Conservation (phyloP, 1,139 yeast genomes). For the Trichomonascaceae sp. region DNA sequence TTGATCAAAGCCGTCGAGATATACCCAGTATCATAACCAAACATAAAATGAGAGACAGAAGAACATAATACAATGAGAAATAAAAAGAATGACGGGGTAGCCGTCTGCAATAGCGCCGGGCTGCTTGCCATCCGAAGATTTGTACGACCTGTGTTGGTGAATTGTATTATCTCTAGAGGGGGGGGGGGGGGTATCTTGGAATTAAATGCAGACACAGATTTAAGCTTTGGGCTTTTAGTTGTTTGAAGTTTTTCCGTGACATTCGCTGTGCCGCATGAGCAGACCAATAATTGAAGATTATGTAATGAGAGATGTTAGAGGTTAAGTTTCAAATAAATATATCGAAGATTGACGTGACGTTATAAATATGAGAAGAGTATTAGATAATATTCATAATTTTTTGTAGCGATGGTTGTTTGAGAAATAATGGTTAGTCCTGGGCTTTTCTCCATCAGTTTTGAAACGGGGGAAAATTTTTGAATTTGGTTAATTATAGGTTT, state of each 20-base stretch:
- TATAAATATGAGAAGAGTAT: no score
- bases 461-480: no score
- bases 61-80: constrained; percentile 71
- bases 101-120: constrained; percentile 13
- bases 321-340: not conserved
- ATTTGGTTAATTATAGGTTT: no score
- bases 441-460: no score
- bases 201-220: not conserved
- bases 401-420: no score
- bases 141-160: not conserved
- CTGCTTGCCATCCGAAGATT: not conserved
- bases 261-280: not conserved
- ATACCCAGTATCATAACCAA: constrained; percentile 95
- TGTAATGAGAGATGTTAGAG: not conserved
- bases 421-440: no score
- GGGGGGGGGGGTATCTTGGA: not conserved
- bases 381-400: no score
- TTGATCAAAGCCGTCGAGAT: constrained; percentile 87
- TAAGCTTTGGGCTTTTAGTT: not conserved
- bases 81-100: constrained; percentile 28
- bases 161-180: no score
- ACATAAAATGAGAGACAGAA: constrained; percentile 90
- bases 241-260: not conserved
- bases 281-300: not conserved
- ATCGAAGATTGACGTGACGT: no score